Percentiles rank a stretch among this genome's conserved stretches.
Conservation (phyloP, 495 filamentous ascomycete genomes). For the Aspergillus coremiiformis region DNA sequence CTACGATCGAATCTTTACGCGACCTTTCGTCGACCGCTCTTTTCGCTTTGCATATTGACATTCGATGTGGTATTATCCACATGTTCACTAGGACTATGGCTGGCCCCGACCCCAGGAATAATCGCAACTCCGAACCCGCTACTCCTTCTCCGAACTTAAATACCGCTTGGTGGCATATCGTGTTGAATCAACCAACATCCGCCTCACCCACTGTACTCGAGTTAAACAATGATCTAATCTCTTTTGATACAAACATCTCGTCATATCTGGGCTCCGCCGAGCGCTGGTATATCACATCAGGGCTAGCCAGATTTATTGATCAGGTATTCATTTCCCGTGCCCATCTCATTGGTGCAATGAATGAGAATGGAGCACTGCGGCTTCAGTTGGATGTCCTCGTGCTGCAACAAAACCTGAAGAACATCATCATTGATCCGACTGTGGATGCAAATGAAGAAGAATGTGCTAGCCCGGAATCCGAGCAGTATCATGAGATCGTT, state of each 20-base stretch:
- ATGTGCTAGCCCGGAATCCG: slow-evolving; percentile 6
- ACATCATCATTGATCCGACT: slow-evolving; percentile 51
- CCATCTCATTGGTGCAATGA: slow-evolving; percentile 59
- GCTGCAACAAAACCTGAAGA: slow-evolving; percentile 90
- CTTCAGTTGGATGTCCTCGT: slow-evolving; percentile 90
- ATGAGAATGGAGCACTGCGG: slow-evolving; percentile 64
- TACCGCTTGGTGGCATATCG: slow-evolving; percentile 60
- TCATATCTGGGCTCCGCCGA: slow-evolving; percentile 54
- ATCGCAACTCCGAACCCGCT: slow-evolving; percentile 30
- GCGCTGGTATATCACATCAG: slow-evolving; percentile 64
- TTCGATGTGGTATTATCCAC: slow-evolving; percentile 74
- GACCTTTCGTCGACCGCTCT: slow-evolving; percentile 69
- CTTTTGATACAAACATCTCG: slow-evolving; percentile 73
- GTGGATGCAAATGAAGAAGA: slow-evolving; percentile 6
- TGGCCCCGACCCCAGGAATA: slow-evolving; percentile 33
- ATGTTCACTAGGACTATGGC: slow-evolving; percentile 45
- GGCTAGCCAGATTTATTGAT: slow-evolving; percentile 66
- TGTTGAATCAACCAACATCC: slow-evolving; percentile 66
- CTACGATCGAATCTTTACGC: slow-evolving; percentile 70
- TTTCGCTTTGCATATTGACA: slow-evolving; percentile 77
- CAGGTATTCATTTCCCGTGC: slow-evolving; percentile 59
- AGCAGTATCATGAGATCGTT: slow-evolving; percentile 41
- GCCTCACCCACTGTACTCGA: slow-evolving; percentile 70
- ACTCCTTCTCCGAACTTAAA: slow-evolving; percentile 48
- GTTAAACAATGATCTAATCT: slow-evolving; percentile 71